phyloP scores from a whole-genome alignment of 2,329 filamentous ascomycete genomes.

The Neofusicoccum kwambonambiense region DNA sequence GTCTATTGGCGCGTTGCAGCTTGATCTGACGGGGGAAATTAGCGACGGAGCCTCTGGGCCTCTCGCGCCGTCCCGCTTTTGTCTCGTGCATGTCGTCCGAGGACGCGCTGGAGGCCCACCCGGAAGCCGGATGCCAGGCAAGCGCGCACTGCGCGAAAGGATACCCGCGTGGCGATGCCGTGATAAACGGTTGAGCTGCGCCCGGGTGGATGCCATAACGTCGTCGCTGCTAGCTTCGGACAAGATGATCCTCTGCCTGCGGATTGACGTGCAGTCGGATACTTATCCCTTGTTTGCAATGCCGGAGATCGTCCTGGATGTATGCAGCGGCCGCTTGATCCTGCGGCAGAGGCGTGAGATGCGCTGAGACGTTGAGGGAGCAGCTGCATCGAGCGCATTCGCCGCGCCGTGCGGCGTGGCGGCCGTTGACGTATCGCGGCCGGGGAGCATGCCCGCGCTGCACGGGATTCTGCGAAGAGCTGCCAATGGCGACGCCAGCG shows the following conservation, averaged over 20 bases:
- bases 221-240: conserved; percentile 5
- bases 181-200: conserved; percentile 13
- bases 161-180: conserved; percentile 9
- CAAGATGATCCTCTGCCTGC: conserved; percentile 4
- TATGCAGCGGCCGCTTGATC: conserved; percentile 2
- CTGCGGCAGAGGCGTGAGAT: conserved; percentile 12
- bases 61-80: conserved; percentile 14
- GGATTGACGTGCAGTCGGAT: conserved; percentile 9
- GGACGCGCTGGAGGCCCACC: conserved; percentile 3
- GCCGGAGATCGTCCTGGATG: conserved; percentile 9
- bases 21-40: conserved; percentile 6
- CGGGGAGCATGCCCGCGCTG: conserved; percentile 1
- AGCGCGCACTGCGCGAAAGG: not conserved
- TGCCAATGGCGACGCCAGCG: not conserved
- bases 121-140: not conserved
- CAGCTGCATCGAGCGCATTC: conserved; percentile 1
- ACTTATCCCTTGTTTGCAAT: conserved; percentile 8
- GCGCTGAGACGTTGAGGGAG: not conserved
- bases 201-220: conserved; percentile 4
- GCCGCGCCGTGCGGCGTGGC: not conserved
- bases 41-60: conserved; percentile 8
- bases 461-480: not conserved
- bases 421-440: not conserved
- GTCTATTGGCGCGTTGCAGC: not conserved
- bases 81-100: conserved; percentile 11